These are phyloP conservation scores for Saccharomycopsis schoenii DNA, from an alignment of 805 yeast species.

Conservation along the genomic window DNA sequence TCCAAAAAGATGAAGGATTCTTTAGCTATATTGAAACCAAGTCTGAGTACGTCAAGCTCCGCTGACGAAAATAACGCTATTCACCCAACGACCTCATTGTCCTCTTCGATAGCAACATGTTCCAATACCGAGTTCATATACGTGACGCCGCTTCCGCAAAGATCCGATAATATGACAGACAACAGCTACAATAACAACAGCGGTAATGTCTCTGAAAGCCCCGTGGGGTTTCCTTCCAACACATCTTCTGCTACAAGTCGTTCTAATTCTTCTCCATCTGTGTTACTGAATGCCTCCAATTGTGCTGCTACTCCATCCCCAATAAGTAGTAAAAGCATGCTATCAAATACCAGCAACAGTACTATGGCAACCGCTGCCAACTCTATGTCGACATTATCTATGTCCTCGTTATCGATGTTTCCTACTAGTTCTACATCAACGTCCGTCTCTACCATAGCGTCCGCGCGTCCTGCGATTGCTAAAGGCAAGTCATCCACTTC, in stretches of 20 bases:
- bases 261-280: too few species aligned
- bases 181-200: too few species aligned
- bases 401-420: background rate
- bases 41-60: background rate
- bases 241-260: background rate
- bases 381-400: background rate
- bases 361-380: background rate
- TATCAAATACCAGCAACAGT: background rate
- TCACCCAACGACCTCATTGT: background rate
- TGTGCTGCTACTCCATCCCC: background rate
- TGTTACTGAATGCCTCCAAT: background rate
- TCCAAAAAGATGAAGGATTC: slow-evolving; percentile 10
- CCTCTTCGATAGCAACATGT: background rate
- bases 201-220: background rate
- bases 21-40: background rate
- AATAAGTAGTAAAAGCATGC: background rate
- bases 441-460: slow-evolving; percentile 10
- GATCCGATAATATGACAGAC: background rate
- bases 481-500: slow-evolving; percentile 17
- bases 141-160: background rate
- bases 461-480: slow-evolving; percentile 8
- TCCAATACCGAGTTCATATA: background rate
- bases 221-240: background rate
- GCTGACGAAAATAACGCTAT: background rate
- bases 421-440: slow-evolving; percentile 7